Conservation (phyloP, 192 early-diverging fungal species). For the Dispira simplex region DNA sequence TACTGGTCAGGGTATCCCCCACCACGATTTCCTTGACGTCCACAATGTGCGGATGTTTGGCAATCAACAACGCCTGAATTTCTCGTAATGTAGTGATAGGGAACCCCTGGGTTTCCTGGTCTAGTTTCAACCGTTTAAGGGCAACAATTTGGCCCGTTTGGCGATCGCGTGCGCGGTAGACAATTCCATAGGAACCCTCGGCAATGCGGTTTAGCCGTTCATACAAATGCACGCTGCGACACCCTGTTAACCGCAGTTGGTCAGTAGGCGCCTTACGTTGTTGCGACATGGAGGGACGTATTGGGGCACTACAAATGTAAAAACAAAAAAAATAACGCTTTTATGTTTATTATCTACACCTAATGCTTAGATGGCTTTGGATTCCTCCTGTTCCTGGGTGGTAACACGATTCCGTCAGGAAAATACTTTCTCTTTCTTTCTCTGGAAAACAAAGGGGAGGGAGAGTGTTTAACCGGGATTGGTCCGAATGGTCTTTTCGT, state of each 20-base stretch:
- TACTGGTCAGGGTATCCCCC: constrained; percentile 41
- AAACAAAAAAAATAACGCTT: too few relatives aligned
- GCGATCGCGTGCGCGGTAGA: constrained; percentile 78
- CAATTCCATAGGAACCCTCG: constrained; percentile 93
- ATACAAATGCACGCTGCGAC: constrained; percentile 32
- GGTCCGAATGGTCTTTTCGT: too few relatives aligned
- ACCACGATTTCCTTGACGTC: constrained; percentile 66
- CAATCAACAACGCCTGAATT: constrained; percentile 52
- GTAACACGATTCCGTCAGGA: too few relatives aligned
- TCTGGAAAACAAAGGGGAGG: too few relatives aligned
- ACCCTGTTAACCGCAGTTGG: neutral
- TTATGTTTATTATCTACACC: too few relatives aligned
- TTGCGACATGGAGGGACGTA: too few relatives aligned
- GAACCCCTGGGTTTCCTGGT: constrained; percentile 64
- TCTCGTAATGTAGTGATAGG: constrained; percentile 67
- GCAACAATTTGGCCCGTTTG: constrained; percentile 65
- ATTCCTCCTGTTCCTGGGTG: too few relatives aligned
- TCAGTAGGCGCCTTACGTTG: too few relatives aligned
- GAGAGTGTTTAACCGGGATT: too few relatives aligned
- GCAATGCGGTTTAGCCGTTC: constrained; percentile 92
- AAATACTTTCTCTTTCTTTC: too few relatives aligned
- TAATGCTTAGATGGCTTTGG: too few relatives aligned
- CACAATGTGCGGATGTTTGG: constrained; percentile 74
- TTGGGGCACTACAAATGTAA: too few relatives aligned
- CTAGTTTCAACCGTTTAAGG: constrained; percentile 59